phyloP scores from a whole-genome alignment of 352 stramenopile species.

The Phytophthora crassamura region DNA sequence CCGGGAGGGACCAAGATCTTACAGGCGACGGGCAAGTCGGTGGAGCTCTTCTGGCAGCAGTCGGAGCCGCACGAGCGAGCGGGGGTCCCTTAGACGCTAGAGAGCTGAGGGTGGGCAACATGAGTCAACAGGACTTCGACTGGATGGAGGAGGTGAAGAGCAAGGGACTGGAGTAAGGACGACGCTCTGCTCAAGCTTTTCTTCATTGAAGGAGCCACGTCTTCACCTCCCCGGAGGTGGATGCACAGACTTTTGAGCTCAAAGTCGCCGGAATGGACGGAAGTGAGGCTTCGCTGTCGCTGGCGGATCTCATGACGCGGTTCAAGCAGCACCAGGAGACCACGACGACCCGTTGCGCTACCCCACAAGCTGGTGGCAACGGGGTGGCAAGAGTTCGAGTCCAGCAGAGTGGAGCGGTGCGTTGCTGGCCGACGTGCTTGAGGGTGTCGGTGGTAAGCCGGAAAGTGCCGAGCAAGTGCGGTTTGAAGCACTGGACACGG shows the following conservation, averaged over 20 bases:
- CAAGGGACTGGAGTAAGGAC: background rate
- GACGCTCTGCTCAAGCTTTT: slow-evolving; percentile 11
- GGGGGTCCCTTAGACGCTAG: slow-evolving; percentile 12
- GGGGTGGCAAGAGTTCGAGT: slow-evolving; percentile 69
- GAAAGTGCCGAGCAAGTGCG: slow-evolving; percentile 50
- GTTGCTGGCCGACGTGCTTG: slow-evolving; percentile 87
- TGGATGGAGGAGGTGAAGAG: slow-evolving; percentile 23
- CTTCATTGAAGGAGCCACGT: slow-evolving; percentile 19
- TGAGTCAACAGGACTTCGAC: slow-evolving; percentile 25
- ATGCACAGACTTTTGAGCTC: slow-evolving; percentile 17
- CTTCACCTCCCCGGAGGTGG: background rate
- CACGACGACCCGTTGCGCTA: slow-evolving; percentile 89
- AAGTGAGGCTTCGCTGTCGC: slow-evolving; percentile 53
- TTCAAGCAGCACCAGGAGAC: slow-evolving; percentile 82
- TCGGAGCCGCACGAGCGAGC: slow-evolving; percentile 23
- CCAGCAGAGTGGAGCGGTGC: slow-evolving; percentile 92
- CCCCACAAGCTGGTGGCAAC: slow-evolving; percentile 51
- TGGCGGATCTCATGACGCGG: slow-evolving; percentile 88
- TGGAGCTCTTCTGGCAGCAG: slow-evolving; percentile 32
- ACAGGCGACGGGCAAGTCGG: slow-evolving; percentile 26
- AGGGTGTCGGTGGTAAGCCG: slow-evolving; percentile 57
- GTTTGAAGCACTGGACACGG: slow-evolving; percentile 54
- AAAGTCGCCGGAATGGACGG: slow-evolving; percentile 1
- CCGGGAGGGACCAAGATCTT: slow-evolving; percentile 25
- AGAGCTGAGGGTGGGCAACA: slow-evolving; percentile 30